phyloP scores from a whole-genome alignment of 164 flowering plant genomes.

The Kalanchoe fedtschenkoi region DNA sequence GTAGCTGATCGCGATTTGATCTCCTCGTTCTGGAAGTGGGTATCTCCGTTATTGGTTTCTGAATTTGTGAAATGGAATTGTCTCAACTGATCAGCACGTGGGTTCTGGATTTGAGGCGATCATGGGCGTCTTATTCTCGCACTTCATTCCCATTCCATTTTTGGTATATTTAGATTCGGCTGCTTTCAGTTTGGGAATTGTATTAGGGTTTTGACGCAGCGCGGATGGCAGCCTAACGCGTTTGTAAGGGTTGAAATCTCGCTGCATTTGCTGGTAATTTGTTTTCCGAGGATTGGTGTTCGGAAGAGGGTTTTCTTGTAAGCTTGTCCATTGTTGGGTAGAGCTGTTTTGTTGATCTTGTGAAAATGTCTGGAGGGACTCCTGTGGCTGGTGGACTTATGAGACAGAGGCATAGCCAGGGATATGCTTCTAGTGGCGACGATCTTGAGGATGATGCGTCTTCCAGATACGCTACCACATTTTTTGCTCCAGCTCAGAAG shows the following conservation, averaged over 20 bases:
- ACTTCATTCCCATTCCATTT: constrained; percentile 5
- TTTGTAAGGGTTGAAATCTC: not conserved
- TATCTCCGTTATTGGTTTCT: constrained; percentile 8
- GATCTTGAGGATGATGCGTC: constrained; percentile 88
- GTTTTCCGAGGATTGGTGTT: not conserved
- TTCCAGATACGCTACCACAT: constrained; percentile 27
- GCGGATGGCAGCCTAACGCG: constrained; percentile 5
- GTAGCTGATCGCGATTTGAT: constrained; percentile 2
- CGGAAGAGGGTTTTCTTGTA: constrained; percentile 1
- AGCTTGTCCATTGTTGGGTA: constrained; percentile 9
- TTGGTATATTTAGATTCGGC: too few relatives aligned
- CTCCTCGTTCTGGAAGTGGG: not conserved
- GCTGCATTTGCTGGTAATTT: not conserved
- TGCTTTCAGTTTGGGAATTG: not conserved
- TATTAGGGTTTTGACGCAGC: not conserved
- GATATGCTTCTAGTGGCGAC: constrained; percentile 67
- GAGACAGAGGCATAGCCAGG: constrained; percentile 87
- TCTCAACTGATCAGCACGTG: not conserved
- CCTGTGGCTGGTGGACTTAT: constrained; percentile 50
- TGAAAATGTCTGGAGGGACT: constrained; percentile 68
- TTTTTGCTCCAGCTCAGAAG: constrained; percentile 19
- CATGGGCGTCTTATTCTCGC: not conserved
- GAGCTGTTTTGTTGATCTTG: constrained; percentile 1
- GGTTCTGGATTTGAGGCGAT: constrained; percentile 3
- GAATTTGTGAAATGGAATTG: constrained; percentile 16